Evolutionary conservation across 2,329 filamentous ascomycete species (phyloP).

Genomic region (Tothia fuscella): DNA sequence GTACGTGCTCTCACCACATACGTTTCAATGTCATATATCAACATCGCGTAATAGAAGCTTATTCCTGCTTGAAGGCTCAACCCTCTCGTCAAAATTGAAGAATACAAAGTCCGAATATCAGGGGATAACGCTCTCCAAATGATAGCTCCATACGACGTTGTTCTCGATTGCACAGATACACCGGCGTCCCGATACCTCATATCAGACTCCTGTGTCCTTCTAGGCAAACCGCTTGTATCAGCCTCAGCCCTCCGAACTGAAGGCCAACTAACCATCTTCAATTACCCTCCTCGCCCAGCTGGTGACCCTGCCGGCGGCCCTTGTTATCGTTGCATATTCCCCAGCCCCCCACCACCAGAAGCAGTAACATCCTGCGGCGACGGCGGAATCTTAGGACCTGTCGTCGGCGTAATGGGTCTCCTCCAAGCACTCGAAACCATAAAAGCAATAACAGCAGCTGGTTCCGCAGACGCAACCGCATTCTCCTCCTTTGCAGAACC

Average conservation of each 20-base stretch:
- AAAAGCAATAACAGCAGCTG: constrained; percentile 53
- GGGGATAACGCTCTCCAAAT: constrained; percentile 55
- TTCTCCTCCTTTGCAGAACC: constrained; percentile 20
- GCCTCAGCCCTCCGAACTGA: constrained; percentile 82
- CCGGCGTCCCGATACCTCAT: constrained; percentile 86
- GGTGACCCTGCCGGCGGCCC: constrained; percentile 54
- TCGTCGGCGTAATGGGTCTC: constrained; percentile 87
- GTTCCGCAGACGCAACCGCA: constrained; percentile 15
- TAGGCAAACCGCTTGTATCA: constrained; percentile 69
- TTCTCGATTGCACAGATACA: constrained; percentile 93
- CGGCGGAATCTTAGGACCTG: constrained; percentile 81
- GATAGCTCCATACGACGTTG: constrained; percentile 61
- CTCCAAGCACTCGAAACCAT: constrained; percentile 83
- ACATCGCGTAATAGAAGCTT: background rate
- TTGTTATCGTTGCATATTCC: constrained; percentile 91
- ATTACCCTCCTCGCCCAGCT: constrained; percentile 56
- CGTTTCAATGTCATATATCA: background rate
- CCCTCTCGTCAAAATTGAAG: constrained; percentile 51
- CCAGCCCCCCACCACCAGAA: constrained; percentile 70
- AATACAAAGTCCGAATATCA: constrained; percentile 53
- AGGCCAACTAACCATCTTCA: constrained; percentile 80
- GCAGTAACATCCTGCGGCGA: constrained; percentile 81
- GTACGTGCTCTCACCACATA: constrained; percentile 23
- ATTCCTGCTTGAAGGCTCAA: constrained; percentile 54
- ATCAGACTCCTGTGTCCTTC: constrained; percentile 75